Evolutionary conservation across 179 eudicot species (phyloP).

Genomic region (Beta macrorhiza): DNA sequence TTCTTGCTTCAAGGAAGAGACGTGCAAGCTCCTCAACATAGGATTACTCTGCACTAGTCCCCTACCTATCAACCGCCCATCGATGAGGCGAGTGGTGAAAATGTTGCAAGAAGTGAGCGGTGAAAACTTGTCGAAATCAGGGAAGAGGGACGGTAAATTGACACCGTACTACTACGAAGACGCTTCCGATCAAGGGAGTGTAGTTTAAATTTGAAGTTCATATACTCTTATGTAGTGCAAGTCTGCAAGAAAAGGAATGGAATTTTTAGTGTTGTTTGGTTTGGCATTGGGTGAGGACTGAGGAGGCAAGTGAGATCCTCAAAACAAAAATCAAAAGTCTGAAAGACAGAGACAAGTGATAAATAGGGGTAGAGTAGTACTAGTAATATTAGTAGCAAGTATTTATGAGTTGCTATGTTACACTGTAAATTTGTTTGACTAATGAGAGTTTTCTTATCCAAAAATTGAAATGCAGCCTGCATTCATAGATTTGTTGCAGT

Average conservation of each 20-base stretch:
- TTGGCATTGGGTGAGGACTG: not conserved
- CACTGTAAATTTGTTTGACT: constrained; percentile 37
- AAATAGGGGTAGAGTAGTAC: not conserved
- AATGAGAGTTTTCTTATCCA: constrained; percentile 19
- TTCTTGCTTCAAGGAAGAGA: constrained; percentile 66
- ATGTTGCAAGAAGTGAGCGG: constrained; percentile 62
- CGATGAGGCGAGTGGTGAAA: constrained; percentile 83
- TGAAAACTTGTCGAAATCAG: constrained; percentile 34
- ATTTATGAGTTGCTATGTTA: constrained; percentile 26
- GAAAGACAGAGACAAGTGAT: constrained; percentile 9
- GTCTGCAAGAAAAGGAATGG: constrained; percentile 4
- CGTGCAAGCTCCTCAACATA: constrained; percentile 62
- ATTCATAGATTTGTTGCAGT: not conserved
- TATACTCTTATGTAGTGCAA: not conserved
- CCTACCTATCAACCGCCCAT: constrained; percentile 78
- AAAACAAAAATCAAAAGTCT: constrained; percentile 1
- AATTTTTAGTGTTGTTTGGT: constrained; percentile 11
- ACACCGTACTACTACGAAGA: constrained; percentile 90
- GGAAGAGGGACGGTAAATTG: constrained; percentile 60
- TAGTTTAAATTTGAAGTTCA: constrained; percentile 36
- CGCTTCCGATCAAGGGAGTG: constrained; percentile 68
- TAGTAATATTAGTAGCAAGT: constrained; percentile 13
- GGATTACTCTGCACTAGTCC: constrained; percentile 85
- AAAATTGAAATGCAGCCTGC: constrained; percentile 10
- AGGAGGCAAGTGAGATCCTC: not conserved